phyloP scores from a whole-genome alignment of 179 eudicot genomes.

The Monotropa hypopitys region DNA sequence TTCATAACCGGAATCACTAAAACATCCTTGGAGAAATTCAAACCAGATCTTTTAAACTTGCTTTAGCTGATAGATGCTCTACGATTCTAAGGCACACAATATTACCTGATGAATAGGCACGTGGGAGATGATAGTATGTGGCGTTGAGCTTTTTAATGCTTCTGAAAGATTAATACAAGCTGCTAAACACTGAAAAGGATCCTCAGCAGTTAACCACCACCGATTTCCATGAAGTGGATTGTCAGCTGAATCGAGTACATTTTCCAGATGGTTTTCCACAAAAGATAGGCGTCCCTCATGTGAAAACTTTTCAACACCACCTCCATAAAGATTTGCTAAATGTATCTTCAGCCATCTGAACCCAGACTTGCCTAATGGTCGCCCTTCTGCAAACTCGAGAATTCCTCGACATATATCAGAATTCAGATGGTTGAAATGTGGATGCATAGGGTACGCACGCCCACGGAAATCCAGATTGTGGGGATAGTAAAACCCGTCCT shows the following conservation, averaged over 20 bases:
- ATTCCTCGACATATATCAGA: conserved; percentile 90
- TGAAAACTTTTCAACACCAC: conserved; percentile 73
- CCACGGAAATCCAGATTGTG: conserved; percentile 88
- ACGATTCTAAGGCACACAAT: not conserved
- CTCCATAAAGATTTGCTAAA: conserved; percentile 72
- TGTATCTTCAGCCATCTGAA: conserved; percentile 78
- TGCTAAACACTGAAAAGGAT: conserved; percentile 92
- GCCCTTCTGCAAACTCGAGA: conserved; percentile 85
- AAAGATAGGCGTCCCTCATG: conserved; percentile 60
- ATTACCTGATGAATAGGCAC: conserved; percentile 83
- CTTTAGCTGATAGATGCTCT: not conserved
- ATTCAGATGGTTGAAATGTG: conserved; percentile 76
- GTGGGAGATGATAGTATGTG: conserved; percentile 53
- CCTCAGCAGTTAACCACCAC: conserved; percentile 91
- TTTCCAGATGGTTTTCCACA: conserved; percentile 54
- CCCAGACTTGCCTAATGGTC: conserved; percentile 72
- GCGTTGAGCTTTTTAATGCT: conserved; percentile 62
- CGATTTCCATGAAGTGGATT: conserved; percentile 57
- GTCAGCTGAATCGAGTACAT: conserved; percentile 64
- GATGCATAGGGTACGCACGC: conserved; percentile 95
- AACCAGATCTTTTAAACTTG: not conserved
- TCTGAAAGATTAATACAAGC: conserved; percentile 73
- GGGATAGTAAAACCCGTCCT: conserved; percentile 88
- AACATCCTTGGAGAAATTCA: not conserved
- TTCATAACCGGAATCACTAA: not conserved